Evolutionary conservation across 306 rosid species (phyloP), one percentile per base, ranked within the genome.

Genomic region (Prunus mira): DNA sequence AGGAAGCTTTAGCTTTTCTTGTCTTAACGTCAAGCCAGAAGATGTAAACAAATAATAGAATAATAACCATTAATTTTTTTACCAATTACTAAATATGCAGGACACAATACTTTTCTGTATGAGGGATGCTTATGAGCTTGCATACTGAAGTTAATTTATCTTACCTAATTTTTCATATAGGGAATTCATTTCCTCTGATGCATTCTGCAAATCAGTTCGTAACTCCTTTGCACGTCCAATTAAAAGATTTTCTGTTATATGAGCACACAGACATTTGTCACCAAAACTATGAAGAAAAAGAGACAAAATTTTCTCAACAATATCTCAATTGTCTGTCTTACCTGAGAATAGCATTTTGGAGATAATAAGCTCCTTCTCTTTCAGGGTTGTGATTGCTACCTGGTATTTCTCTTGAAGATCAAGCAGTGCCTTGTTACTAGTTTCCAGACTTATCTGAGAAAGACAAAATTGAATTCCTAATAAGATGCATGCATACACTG

Each of bases 291-390:
- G 10, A 49, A 24, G 12, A 67, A 55, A 62, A n/a, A 61, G 18
- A 2, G 8, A 19, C 30, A 43, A 61, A 54, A 45, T 60, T 66
- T 38, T 25, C 18, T 52, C 9, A 62, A 65, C 51, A 57, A 54
- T 22, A 57, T 43, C 19, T 56, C 76, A 67, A 67, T 75, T 73
- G 58, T 51, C 76, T 77, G 54, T 51, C 76, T 77, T 76, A 86
- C 99, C 99, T 69, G 99, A 89, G 77, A 80, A 74, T 82, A 72
- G 78, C 64, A 95, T 83, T 78, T 84, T 90, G 81, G 97, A 92
- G 77, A 95, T 91, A 56, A 88, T 80, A 25, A 17, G 69, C 78
- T 90, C 99, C 83, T 89, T 95, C 84, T 88, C 93, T 80, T 90
- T 92, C 81, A 95, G 27, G 49, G 82, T 82, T 75, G 88, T 81